Evolutionary conservation across 2,329 filamentous ascomycete genomes (phyloP).

Genomic region (Alternaria postmessia): DNA sequence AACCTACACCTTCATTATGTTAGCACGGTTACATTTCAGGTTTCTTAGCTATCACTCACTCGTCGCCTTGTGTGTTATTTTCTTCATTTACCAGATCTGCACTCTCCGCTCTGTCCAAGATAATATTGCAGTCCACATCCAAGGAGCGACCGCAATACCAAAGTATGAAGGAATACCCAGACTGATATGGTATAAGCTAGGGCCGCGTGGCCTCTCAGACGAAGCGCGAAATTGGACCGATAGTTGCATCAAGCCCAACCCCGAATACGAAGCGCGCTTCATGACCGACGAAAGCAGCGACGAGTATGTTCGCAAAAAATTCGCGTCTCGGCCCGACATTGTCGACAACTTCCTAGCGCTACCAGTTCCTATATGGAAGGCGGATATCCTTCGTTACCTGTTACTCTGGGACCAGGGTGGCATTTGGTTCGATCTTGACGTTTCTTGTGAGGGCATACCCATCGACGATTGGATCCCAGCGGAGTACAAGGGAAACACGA

Average conservation of each 20-base stretch:
- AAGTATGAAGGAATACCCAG: conserved; percentile 34
- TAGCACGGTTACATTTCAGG: neutral
- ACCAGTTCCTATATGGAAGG: conserved; percentile 50
- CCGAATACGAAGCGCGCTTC: conserved; percentile 35
- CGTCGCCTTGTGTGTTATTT: neutral
- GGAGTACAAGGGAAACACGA: conserved; percentile 39
- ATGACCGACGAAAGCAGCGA: conserved; percentile 43
- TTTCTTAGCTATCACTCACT: conserved; percentile 5
- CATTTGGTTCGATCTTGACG: conserved; percentile 54
- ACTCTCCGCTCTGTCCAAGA: neutral
- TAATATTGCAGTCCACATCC: neutral
- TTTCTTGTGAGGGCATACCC: conserved; percentile 43
- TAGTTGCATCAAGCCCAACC: conserved; percentile 42
- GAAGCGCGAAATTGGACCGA: conserved; percentile 43
- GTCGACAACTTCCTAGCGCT: conserved; percentile 47
- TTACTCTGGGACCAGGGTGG: conserved; percentile 52
- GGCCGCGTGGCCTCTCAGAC: conserved; percentile 44
- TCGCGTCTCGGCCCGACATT: conserved; percentile 48
- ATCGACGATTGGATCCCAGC: conserved; percentile 50
- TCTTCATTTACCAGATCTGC: conserved; percentile 5
- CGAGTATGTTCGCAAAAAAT: conserved; percentile 44
- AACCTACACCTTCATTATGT: neutral
- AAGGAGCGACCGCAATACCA: neutral
- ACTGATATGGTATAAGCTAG: conserved; percentile 53
- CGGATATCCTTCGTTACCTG: conserved; percentile 54